These are phyloP conservation scores for Coemansia sp. DNA, from an alignment of 192 early-diverging fungal genomes.

Conservation along the genomic window DNA sequence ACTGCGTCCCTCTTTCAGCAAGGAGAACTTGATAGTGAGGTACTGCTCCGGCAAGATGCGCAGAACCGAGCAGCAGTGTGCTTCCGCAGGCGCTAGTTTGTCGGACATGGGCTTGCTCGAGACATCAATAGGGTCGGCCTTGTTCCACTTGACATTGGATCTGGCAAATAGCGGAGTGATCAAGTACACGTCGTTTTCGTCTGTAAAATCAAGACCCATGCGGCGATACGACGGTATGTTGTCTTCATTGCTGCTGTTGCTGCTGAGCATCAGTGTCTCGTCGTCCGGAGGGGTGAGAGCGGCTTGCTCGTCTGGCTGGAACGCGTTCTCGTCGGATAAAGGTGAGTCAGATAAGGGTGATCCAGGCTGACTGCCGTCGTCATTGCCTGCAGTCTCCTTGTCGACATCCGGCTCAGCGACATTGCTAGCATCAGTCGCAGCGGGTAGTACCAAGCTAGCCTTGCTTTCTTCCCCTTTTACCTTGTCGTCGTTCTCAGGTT, in stretches of 20 bases:
- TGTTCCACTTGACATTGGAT: slow-evolving; percentile 54
- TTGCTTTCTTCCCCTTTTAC: neutral
- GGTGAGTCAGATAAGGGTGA: neutral
- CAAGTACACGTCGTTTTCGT: slow-evolving; percentile 27
- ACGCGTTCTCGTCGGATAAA: neutral
- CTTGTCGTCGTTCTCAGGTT: neutral
- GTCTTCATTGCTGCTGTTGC: slow-evolving; percentile 14
- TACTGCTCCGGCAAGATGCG: slow-evolving; percentile 85
- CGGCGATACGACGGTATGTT: slow-evolving; percentile 50
- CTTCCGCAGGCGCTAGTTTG: slow-evolving; percentile 63
- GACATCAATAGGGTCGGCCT: slow-evolving; percentile 52
- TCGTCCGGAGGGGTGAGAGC: neutral
- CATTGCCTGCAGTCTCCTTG: slow-evolving; percentile 3
- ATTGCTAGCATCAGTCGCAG: neutral
- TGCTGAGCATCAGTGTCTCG: slow-evolving; percentile 1
- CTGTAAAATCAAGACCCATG: slow-evolving; percentile 23
- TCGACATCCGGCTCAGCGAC: slow-evolving; percentile 3
- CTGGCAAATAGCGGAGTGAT: slow-evolving; percentile 29
- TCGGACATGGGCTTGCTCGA: slow-evolving; percentile 35
- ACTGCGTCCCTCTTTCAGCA: slow-evolving; percentile 63
- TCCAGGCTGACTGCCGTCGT: slow-evolving; percentile 6
- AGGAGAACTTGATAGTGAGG: slow-evolving; percentile 76
- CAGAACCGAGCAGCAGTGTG: slow-evolving; percentile 73
- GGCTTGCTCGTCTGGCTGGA: slow-evolving; percentile 7
- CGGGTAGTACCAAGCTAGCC: neutral